Evolutionary conservation across 108 stramenopile genomes (phyloP), one percentile per base, ranked within the genome.

Genomic region (Chaetoceros muelleri): DNA sequence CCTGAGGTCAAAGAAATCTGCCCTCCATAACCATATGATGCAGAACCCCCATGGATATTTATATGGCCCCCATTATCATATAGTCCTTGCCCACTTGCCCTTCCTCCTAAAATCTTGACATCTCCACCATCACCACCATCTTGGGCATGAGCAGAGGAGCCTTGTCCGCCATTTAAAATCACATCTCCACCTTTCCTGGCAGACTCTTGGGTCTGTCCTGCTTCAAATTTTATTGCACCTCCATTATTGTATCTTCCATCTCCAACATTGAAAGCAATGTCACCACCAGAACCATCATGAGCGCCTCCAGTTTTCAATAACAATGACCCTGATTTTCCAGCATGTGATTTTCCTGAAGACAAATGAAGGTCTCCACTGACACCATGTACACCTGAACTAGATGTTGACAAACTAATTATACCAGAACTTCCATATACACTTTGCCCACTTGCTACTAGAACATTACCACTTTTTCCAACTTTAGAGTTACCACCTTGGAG

Each of bases 111-210:
- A 57, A 63, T 57, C 20, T 57, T 25, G 16, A 63, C 13, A 48
- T 63, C 55, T 1, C 62, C 62, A 10, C 62, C 62, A 30, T 63
- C 55, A 24, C 62, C 56, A 21, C 53, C 60, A 54, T 29, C 57
- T 20, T 57, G 56, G 24, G 44, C 28, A 25, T 3, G 34, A 25
- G 25, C 28, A 18, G 55, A 57, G 3, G 40, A 27, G 5, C 62
- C 62, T 21, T 57, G 55, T 0, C 62, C 62, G 2, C 55, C 62
- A 21, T 56, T 24, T 19, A 57, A 24, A 22, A 46, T 23, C 20
- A 56, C 8, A 5, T 5, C 13, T 5, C 34, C 34, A 10, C 34
- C 34, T 40, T 40, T 13, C 5, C 34, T 5, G 13, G 34, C 34
- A 10, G 34, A 5, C 13, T 40, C 34, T 5, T 40, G 34, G 5